phyloP scores from a whole-genome alignment of 2,329 filamentous ascomycete species.

The Esteya vermicola region DNA sequence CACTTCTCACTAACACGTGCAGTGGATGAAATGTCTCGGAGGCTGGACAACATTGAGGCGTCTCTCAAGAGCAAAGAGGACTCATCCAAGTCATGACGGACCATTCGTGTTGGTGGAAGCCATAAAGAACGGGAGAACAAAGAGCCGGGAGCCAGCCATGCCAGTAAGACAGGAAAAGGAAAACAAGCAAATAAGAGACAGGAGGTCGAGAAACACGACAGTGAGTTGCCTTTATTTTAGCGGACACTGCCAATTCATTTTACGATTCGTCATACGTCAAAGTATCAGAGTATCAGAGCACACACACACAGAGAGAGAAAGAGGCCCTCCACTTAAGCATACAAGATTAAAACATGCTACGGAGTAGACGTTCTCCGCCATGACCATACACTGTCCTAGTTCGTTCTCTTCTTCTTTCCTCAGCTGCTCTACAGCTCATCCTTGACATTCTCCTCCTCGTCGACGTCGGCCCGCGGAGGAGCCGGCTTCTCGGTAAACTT shows the following conservation, averaged over 20 bases:
- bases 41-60: slow-evolving; percentile 70
- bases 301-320: neutral
- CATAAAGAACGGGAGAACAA: no score
- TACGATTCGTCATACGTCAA: no score
- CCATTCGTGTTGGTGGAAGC: no score
- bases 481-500: slow-evolving; percentile 54
- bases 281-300: neutral
- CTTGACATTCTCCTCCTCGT: neutral
- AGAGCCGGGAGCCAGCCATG: no score
- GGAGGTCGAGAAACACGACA: no score
- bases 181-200: no score
- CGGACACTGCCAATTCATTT: no score
- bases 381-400: neutral
- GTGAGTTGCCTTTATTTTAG: no score
- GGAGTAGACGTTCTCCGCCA: no score
- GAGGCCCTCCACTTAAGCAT: neutral
- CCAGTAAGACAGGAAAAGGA: no score
- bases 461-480: slow-evolving; percentile 42
- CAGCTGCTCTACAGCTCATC: neutral
- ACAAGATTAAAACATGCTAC: no score
- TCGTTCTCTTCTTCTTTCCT: neutral
- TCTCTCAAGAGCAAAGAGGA: slow-evolving; percentile 44
- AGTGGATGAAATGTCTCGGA: slow-evolving; percentile 92
- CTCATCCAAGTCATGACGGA: slow-evolving; percentile 8
- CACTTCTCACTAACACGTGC: neutral